Base-by-base conservation (phyloP, 1,139 yeast species). In the Suhomyces wounanorum region DNA sequence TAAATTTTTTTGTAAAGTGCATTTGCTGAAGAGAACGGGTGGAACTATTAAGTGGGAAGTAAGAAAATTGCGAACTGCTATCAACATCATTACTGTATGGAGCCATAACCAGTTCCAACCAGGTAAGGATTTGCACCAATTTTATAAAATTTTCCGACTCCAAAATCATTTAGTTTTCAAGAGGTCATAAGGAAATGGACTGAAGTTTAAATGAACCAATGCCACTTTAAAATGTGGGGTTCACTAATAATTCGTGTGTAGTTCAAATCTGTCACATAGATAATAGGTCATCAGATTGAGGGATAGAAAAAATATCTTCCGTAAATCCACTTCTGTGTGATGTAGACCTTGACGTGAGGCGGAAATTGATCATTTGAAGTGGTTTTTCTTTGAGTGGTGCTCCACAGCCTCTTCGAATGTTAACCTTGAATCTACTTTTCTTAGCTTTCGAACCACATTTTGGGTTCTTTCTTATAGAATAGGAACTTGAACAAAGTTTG, bases 221-320 rank as follows among this genome's bases (percentile, higher is more conserved):
- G n/a, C n/a, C n/a, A n/a, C n/a, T n/a, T n/a, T n/a, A 25, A 31
- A 31, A 13, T 14, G 36, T 31, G 36, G 16, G 36, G 16, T 31
- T 13, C 16, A 8, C 36, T 5, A 31, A 8, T 8, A 31, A 13
- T 5, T 31, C n/a, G 16, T 13, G 16, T 13, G n/a, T 31, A 31
- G n/a, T 31, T 31, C 16, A 21, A 10, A 21, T 30, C 23, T 39
- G 28, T 23, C 25, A 21, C 28, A 39, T 9, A 39, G 9, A 6
- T 25, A 25, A 25, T 25, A 25, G 28, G 6, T 25, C 28, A 25
- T 25, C 28, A 9, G 16, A 7, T 23, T 18, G 30, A 28, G 17
- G 28, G 3, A 11, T n/a, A 33, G 10, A 47, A 45, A 56, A 58
- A 33, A 58, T 45, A 47, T 58, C 61, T 33, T 56, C 57, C 7